Conservation (phyloP, 116 monocot genomes). For the Posidonia oceanica region DNA sequence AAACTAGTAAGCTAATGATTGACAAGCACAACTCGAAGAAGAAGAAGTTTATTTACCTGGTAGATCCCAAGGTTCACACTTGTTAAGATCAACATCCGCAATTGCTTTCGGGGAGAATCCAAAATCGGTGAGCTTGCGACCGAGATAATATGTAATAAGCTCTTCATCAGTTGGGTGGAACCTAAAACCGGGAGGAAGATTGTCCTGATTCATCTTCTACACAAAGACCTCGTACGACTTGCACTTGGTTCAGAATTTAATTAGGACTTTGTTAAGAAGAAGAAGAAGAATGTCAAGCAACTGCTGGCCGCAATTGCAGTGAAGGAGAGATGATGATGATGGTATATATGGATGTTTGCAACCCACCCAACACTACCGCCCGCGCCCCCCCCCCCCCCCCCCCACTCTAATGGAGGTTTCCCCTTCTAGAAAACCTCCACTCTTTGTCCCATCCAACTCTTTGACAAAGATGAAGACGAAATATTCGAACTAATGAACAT, state of each 20-base stretch:
- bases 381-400: not conserved
- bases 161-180: slow-evolving; percentile 44
- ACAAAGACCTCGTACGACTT: not conserved
- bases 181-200: slow-evolving; percentile 35
- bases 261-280: not conserved
- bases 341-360: not conserved
- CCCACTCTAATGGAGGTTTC: not conserved
- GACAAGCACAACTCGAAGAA: not conserved
- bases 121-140: slow-evolving; percentile 27
- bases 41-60: slow-evolving; percentile 13
- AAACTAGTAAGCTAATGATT: not conserved
- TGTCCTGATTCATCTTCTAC: slow-evolving; percentile 19
- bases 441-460: slow-evolving; percentile 27
- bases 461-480: slow-evolving; percentile 10
- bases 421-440: slow-evolving; percentile 12
- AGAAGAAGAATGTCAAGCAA: not conserved
- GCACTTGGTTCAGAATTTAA: no score
- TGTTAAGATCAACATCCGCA: slow-evolving; percentile 45
- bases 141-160: slow-evolving; percentile 31
- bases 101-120: slow-evolving; percentile 27
- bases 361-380: no score
- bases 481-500: not conserved
- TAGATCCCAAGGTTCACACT: slow-evolving; percentile 48
- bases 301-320: not conserved
- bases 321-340: not conserved